Conservation (phyloP, 768 basidiomycete genomes). For the Leccinum rimulosum region DNA sequence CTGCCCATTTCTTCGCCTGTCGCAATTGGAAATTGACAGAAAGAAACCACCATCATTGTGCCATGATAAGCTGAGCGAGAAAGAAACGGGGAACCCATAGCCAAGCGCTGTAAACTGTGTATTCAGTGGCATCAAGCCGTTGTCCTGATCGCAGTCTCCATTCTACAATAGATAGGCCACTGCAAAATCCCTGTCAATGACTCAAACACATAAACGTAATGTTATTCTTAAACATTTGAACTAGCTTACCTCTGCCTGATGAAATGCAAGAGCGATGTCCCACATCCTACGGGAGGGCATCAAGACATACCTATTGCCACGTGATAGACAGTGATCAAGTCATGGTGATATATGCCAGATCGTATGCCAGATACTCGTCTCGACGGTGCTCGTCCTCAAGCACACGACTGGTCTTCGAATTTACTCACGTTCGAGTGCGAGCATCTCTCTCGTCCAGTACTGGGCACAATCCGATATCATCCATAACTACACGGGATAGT, state of each 20-base stretch:
- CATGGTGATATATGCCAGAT: background rate
- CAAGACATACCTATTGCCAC: background rate
- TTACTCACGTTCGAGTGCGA: background rate
- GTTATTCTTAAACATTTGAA: background rate
- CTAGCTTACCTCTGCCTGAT: background rate
- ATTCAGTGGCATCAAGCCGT: background rate
- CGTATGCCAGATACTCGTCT: background rate
- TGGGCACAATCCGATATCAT: background rate
- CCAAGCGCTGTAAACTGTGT: background rate
- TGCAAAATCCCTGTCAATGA: conserved; percentile 11
- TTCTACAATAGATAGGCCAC: background rate
- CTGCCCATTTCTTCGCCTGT: background rate
- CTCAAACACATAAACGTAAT: background rate
- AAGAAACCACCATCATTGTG: background rate
- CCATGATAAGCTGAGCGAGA: background rate
- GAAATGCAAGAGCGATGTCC: background rate
- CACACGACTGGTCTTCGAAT: background rate
- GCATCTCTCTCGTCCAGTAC: background rate
- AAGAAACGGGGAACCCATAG: background rate
- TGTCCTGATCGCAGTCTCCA: background rate
- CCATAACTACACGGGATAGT: background rate
- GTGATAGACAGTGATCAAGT: background rate
- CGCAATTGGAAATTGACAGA: background rate
- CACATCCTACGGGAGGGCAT: background rate
- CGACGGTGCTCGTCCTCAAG: background rate